These are phyloP conservation scores for Fusarium palustre DNA, from an alignment of 2,329 filamentous ascomycete genomes.

Conservation along the genomic window DNA sequence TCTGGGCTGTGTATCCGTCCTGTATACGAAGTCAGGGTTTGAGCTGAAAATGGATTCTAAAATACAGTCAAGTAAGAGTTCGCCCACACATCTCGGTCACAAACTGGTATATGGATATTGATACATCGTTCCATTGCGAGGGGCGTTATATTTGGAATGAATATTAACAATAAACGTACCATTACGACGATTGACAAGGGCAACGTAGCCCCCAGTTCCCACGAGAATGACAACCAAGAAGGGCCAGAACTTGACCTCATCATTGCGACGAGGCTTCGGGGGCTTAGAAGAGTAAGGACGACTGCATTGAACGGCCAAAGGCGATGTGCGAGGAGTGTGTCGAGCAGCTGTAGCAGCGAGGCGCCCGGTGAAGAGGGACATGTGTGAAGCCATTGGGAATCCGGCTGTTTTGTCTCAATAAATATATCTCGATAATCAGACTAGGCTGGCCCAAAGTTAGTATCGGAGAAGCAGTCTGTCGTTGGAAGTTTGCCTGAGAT, in stretches of 20 bases:
- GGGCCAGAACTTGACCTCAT: constrained; percentile 67
- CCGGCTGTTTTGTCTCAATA: not conserved
- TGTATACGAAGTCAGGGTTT: constrained; percentile 12
- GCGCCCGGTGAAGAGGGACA: constrained; percentile 46
- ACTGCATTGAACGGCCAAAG: constrained; percentile 34
- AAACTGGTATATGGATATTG: not conserved
- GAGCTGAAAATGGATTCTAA: not conserved
- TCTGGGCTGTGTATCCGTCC: constrained; percentile 32
- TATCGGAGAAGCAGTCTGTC: not conserved
- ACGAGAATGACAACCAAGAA: constrained; percentile 64
- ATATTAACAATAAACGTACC: constrained; percentile 53
- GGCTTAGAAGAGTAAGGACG: constrained; percentile 59
- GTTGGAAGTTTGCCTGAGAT: not conserved
- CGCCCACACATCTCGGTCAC: not conserved
- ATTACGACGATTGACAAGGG: constrained; percentile 62
- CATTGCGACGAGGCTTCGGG: constrained; percentile 52
- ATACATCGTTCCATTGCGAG: not conserved
- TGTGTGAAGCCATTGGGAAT: constrained; percentile 50
- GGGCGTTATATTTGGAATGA: not conserved
- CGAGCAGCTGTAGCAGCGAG: constrained; percentile 44
- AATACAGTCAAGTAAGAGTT: not conserved
- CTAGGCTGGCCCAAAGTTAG: not conserved
- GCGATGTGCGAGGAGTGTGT: constrained; percentile 29
- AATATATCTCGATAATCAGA: not conserved
- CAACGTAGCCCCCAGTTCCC: constrained; percentile 62